These are phyloP conservation scores for Dactylonectria estremocensis DNA, from an alignment of 2,329 filamentous ascomycete species.

Conservation along the genomic window DNA sequence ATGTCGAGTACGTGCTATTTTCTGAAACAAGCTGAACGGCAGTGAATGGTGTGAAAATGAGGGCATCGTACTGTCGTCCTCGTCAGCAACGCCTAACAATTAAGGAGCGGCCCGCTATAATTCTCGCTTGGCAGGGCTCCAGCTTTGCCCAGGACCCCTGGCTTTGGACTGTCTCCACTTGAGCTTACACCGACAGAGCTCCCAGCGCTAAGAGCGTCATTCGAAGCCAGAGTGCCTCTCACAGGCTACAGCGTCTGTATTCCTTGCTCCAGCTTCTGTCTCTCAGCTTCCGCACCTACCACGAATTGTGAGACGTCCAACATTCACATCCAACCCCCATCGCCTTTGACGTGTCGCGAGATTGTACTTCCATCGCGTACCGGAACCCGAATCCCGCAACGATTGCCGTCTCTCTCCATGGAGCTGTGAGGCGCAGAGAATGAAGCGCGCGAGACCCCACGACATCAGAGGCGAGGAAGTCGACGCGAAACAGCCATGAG, in stretches of 20 bases:
- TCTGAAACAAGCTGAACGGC: background rate
- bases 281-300: background rate
- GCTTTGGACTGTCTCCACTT: background rate
- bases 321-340: background rate
- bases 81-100: no score
- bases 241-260: no score
- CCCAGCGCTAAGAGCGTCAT: no score
- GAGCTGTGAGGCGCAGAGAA: slow-evolving; percentile 41
- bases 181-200: background rate
- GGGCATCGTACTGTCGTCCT: no score
- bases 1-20: background rate
- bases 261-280: no score
- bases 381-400: background rate
- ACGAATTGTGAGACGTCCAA: background rate
- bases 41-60: background rate
- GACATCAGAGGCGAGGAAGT: slow-evolving; percentile 42
- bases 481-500: slow-evolving; percentile 61
- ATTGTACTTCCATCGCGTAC: background rate
- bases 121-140: background rate
- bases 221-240: no score
- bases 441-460: slow-evolving; percentile 41
- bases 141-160: background rate
- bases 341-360: background rate
- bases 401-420: slow-evolving; percentile 32
- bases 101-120: no score